Evolutionary conservation across 148 eudicot genomes (phyloP).

Genomic region (Chenopodium album): DNA sequence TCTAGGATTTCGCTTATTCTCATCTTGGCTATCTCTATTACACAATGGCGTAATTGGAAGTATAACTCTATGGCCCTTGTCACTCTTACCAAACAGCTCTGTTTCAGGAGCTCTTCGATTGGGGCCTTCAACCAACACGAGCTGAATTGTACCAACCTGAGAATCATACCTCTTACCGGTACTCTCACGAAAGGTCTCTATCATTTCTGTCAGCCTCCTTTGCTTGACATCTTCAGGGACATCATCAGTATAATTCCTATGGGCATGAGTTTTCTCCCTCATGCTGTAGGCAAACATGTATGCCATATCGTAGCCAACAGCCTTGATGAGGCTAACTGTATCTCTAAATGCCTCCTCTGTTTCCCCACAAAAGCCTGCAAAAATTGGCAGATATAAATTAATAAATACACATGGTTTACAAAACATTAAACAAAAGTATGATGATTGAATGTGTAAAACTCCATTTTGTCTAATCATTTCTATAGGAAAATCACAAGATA

Average conservation of each 20-base stretch:
- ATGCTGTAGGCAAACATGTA: slow-evolving; percentile 99
- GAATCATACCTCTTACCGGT: slow-evolving; percentile 83
- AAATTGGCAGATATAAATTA: not conserved
- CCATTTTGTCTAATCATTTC: not conserved
- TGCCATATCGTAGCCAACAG: slow-evolving; percentile 94
- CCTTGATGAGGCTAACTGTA: slow-evolving; percentile 71
- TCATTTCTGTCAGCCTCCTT: slow-evolving; percentile 85
- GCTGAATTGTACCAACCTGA: slow-evolving; percentile 74
- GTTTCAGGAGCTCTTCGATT: slow-evolving; percentile 90
- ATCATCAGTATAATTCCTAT: slow-evolving; percentile 78
- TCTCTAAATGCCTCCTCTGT: slow-evolving; percentile 81
- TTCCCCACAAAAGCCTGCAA: slow-evolving; percentile 90
- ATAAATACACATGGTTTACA: not conserved
- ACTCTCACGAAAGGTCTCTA: slow-evolving; percentile 78
- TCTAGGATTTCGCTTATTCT: slow-evolving; percentile 47
- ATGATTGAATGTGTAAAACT: not conserved
- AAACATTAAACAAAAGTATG: not conserved
- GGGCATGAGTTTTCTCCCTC: slow-evolving; percentile 99
- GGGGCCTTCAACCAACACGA: slow-evolving; percentile 94
- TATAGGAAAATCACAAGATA: not conserved
- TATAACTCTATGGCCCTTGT: slow-evolving; percentile 78
- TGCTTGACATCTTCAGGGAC: slow-evolving; percentile 82
- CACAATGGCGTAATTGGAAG: slow-evolving; percentile 55
- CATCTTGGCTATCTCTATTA: slow-evolving; percentile 34
- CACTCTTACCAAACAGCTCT: slow-evolving; percentile 90